Base-by-base conservation (phyloP, 2,329 filamentous ascomycete species). In the Acephala macrosclerotiorum region DNA sequence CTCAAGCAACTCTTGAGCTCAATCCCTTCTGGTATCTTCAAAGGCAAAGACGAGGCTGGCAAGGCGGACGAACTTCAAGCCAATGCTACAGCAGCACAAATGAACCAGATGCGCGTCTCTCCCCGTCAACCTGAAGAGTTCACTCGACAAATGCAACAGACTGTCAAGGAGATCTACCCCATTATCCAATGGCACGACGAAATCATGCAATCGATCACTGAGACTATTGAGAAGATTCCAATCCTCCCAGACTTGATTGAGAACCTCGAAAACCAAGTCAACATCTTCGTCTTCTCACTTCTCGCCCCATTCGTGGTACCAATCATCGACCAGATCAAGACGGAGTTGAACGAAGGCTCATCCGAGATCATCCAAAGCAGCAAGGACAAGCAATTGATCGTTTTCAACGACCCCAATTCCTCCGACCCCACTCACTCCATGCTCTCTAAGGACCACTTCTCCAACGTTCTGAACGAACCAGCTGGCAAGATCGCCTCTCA, bases 381-480 rank as follows among this genome's bases (percentile, higher is more conserved):
- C 77, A 85, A 90, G 77, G 87, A 90, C 60, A 91, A 97, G 81
- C 94, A 97, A 80, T 88, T 91, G 74, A 86, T 96, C 71, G 93
- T 97, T 58, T 97, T 97, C 79, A 80, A 91, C 53, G 89, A 97
- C 70, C 90, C 96, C 75, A 68, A 85, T 60, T 91, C 82, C 68
- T 89, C 88, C 22, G 91, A 97, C 75, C 95, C 94, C 0, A 97
- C 94, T 1, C 94, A 97, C 81, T 96, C 93, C 22, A 97, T 97
- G 94, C 83, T 97, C 60, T 94, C 93, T 66, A 97, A 97, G 81
- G 94, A 97, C 74, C 94, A 97, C 79, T 97, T 97, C 78, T 79
- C 83, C 73, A 77, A 76, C 25, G 72, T 94, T 36, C 85, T 97
- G 66, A 97, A 97, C 77, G 94, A 97, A 76, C 87, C 94, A 51